Conservation (phyloP, 768 basidiomycete species). For the Lenzites betulinus region DNA sequence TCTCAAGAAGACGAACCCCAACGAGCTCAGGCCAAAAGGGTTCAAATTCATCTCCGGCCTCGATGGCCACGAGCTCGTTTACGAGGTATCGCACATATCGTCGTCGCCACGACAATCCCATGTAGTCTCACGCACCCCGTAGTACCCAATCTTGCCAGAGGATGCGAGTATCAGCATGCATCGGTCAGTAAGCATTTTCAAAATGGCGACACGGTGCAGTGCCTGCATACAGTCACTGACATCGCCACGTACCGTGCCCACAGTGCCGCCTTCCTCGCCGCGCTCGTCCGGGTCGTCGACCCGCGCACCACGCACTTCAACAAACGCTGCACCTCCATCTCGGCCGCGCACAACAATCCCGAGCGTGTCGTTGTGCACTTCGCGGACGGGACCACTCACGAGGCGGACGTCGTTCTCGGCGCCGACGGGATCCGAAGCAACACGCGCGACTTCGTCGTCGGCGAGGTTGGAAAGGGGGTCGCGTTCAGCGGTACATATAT, state of each 20-base stretch:
- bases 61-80: conserved; percentile 45
- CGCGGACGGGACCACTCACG: conserved; percentile 47
- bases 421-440: conserved; percentile 40
- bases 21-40: conserved; percentile 30
- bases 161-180: conserved; percentile 49
- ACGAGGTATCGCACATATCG: conserved; percentile 38
- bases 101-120: neutral
- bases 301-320: conserved; percentile 47
- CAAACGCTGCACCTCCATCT: conserved; percentile 44
- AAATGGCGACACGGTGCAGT: neutral
- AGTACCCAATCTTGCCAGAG: conserved; percentile 38
- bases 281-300: conserved; percentile 46
- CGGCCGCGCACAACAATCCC: conserved; percentile 15
- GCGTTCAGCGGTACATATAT: conserved; percentile 49
- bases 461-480: conserved; percentile 14
- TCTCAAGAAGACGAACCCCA: conserved; percentile 40
- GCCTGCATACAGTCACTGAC: neutral
- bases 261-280: conserved; percentile 54
- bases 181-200: conserved; percentile 36
- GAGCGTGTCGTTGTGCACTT: conserved; percentile 42
- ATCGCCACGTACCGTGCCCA: neutral
- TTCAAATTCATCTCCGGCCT: conserved; percentile 47
- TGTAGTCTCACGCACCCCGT: neutral
- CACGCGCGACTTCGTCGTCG: conserved; percentile 41
- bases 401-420: conserved; percentile 52